These are phyloP conservation scores for Fomitiporia mediterranea DNA, from an alignment of 1,284 basidiomycete species.

Conservation along the genomic window DNA sequence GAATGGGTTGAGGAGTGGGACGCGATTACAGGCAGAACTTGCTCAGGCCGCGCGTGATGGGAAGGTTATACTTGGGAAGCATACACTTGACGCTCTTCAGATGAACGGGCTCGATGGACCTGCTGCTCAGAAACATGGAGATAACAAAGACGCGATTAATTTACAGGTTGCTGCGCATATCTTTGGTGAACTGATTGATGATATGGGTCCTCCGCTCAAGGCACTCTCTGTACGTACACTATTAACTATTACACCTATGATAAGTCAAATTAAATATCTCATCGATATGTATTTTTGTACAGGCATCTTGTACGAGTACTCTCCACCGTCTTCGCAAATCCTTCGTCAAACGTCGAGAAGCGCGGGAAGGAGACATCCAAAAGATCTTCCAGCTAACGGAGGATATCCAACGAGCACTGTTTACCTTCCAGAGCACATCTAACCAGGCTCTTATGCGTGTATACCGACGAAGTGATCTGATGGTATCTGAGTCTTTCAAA, in stretches of 20 bases:
- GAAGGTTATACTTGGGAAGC: constrained; percentile 35
- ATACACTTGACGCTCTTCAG: constrained; percentile 21
- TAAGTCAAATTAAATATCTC: background rate
- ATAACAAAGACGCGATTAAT: constrained; percentile 43
- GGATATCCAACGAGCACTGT: constrained; percentile 63
- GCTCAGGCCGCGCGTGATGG: constrained; percentile 61
- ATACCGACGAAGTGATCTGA: constrained; percentile 54
- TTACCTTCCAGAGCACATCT: constrained; percentile 75
- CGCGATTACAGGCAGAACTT: constrained; percentile 77
- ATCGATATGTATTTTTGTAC: constrained; percentile 5
- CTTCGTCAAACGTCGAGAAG: constrained; percentile 39
- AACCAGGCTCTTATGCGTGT: constrained; percentile 77
- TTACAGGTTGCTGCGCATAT: constrained; percentile 67
- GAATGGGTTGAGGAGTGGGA: constrained; percentile 80
- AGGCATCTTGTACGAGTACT: constrained; percentile 58
- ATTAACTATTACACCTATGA: background rate
- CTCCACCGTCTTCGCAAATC: constrained; percentile 60
- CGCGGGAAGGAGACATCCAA: constrained; percentile 28
- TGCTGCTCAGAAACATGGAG: background rate
- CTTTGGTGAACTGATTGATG: constrained; percentile 81
- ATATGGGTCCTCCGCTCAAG: constrained; percentile 75
- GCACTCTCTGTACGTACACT: constrained; percentile 64
- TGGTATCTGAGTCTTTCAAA: constrained; percentile 28
- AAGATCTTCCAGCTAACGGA: constrained; percentile 63
- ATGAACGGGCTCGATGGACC: constrained; percentile 24